Evolutionary conservation across 495 filamentous ascomycete genomes (phyloP).

Genomic region (Neurospora cerealis): DNA sequence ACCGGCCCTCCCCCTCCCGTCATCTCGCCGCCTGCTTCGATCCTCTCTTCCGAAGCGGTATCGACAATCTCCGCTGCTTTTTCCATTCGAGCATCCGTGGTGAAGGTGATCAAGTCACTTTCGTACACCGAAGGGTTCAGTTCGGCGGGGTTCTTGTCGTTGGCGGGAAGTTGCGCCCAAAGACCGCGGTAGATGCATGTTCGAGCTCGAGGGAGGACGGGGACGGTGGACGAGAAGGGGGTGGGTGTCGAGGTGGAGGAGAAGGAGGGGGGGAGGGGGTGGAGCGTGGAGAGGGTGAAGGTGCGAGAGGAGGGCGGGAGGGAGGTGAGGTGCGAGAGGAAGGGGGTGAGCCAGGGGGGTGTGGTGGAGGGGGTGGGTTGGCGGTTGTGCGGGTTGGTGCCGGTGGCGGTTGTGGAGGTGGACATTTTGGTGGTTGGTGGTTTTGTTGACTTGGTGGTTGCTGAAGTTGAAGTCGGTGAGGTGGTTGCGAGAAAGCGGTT

Average conservation of each 20-base stretch:
- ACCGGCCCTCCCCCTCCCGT: constrained; percentile 55
- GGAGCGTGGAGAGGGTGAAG: constrained; percentile 63
- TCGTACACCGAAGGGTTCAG: constrained; percentile 59
- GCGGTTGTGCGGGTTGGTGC: constrained; percentile 45
- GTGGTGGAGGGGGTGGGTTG: constrained; percentile 18
- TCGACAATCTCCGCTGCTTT: constrained; percentile 63
- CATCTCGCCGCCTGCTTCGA: constrained; percentile 21
- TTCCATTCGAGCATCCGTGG: constrained; percentile 78
- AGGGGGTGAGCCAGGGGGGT: constrained; percentile 54
- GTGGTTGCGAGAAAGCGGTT: not conserved
- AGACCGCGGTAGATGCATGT: constrained; percentile 70
- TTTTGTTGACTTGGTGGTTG: not conserved
- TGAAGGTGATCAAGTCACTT: constrained; percentile 70
- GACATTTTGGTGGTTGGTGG: constrained; percentile 1
- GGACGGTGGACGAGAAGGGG: not conserved
- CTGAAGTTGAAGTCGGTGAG: not conserved
- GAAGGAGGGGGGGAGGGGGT: constrained; percentile 21
- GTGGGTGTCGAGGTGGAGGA: not conserved
- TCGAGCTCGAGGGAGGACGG: constrained; percentile 32
- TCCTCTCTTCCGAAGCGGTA: constrained; percentile 7
- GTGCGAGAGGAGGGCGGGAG: not conserved
- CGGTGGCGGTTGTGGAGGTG: not conserved
- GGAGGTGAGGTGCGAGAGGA: constrained; percentile 52
- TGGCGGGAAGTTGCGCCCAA: constrained; percentile 58
- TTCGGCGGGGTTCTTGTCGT: constrained; percentile 52